Percentiles rank a stretch among this genome's conserved stretches.
phyloP scores from a whole-genome alignment of 495 filamentous ascomycete species.

The Podospora sp. region DNA sequence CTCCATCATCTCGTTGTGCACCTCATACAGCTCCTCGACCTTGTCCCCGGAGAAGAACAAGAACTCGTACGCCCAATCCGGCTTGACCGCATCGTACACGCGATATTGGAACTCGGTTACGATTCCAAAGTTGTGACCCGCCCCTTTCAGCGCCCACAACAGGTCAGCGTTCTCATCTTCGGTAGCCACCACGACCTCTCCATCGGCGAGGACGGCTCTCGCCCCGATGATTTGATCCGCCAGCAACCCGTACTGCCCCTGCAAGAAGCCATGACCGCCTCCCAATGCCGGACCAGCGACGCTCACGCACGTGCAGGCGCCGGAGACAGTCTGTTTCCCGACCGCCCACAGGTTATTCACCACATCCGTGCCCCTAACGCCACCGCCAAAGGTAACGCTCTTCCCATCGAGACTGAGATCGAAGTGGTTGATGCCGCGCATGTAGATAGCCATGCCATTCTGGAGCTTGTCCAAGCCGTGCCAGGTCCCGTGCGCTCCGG shows the following conservation, averaged over 20 bases:
- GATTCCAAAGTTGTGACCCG: constrained; percentile 66
- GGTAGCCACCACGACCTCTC: constrained; percentile 41
- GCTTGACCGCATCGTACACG: constrained; percentile 47
- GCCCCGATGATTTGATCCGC: constrained; percentile 57
- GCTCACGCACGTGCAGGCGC: constrained; percentile 57
- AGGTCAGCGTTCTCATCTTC: constrained; percentile 46
- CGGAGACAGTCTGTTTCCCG: constrained; percentile 50
- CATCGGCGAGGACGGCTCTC: constrained; percentile 59
- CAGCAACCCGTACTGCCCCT: constrained; percentile 61
- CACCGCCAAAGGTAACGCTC: constrained; percentile 54
- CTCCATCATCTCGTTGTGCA: constrained; percentile 41
- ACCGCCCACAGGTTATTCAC: constrained; percentile 34
- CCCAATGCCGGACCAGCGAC: constrained; percentile 57
- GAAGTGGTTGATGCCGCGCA: constrained; percentile 47
- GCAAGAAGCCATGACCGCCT: constrained; percentile 61
- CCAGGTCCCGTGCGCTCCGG: constrained; percentile 49
- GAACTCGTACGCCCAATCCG: constrained; percentile 43
- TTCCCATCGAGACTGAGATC: constrained; percentile 44
- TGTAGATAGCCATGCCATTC: constrained; percentile 51
- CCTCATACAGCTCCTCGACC: constrained; percentile 54
- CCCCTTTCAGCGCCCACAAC: constrained; percentile 60
- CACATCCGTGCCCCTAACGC: constrained; percentile 37
- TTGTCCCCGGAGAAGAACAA: constrained; percentile 50
- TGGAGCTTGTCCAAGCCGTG: constrained; percentile 43
- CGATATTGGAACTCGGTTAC: constrained; percentile 51